Evolutionary conservation across 345 rosid species (phyloP), one percentile per base, ranked within the genome.

Genomic region (Ailanthus altissimus): DNA sequence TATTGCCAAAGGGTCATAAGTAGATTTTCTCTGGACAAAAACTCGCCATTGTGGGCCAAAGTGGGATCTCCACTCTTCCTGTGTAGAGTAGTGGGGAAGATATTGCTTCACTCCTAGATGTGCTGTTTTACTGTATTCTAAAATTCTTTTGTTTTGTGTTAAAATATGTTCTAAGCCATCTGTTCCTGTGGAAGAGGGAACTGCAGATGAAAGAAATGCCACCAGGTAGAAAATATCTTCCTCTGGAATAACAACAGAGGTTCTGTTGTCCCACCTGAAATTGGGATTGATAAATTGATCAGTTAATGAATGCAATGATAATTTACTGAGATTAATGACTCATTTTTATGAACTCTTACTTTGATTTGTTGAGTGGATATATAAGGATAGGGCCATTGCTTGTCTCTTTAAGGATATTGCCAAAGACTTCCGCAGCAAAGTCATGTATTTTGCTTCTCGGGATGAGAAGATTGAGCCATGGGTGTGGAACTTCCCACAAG

Each of bases 401-500:
- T 76, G 96, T 89, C 75, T 93, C 90, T 5, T 80, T 83, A 43
- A 95, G 92, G 81, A 93, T 91, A 38, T 85, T 90, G 46, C 94
- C 92, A 75, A 95, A 95, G 12, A 95, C 97, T 58, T 79, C 90
- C 78, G 75, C 79, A 8, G 98, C 98, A 81, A 95, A 95, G 6
- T 72, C 82, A 14, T 86, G 80, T 58, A 93, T 82, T 78, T 75
- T 89, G 85, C 96, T 91, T 82, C 84, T 83, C 38, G 99, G 98
- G n/a, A 95, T 84, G 38, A 93, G 90, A 60, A 95, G 99, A 83
- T 95, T 95, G 67, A 95, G 93, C 99, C 99, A 95, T 77, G 98
- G 99, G 79, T 95, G 98, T 6, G 99, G 99, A 75, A 95, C 93
- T 82, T 93, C 98, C 99, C 97, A 95, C 67, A 93, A 86, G 72